Evolutionary conservation across 2,329 filamentous ascomycete genomes (phyloP).

Genomic region (Diaporthe amygdali): DNA sequence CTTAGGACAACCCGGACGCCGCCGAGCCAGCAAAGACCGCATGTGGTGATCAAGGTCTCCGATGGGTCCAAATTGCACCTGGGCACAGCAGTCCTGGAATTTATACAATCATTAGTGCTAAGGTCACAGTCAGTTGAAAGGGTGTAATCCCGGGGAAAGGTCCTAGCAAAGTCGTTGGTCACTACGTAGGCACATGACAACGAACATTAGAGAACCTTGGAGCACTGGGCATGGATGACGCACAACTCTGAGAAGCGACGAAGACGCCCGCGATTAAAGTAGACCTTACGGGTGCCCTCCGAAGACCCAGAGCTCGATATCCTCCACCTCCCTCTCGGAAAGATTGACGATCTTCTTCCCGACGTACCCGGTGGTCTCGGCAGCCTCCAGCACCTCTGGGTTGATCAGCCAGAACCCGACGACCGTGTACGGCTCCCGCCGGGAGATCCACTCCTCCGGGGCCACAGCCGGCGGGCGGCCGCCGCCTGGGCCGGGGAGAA

Average conservation of each 20-base stretch:
- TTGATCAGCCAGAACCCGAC: constrained; percentile 17
- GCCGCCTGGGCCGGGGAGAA: not conserved
- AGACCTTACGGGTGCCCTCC: not conserved
- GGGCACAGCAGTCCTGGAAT: no score
- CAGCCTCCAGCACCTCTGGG: not conserved
- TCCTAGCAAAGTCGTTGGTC: not conserved
- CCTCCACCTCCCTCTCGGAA: not conserved
- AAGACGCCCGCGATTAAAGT: not conserved
- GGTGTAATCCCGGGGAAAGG: no score
- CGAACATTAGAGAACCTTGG: not conserved
- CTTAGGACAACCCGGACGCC: no score
- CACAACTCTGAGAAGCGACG: not conserved
- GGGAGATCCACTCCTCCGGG: not conserved
- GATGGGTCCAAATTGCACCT: no score
- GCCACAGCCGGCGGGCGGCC: not conserved
- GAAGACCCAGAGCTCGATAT: not conserved
- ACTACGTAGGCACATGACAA: not conserved
- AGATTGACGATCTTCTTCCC: not conserved
- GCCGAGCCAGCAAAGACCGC: no score
- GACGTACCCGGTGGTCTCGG: not conserved
- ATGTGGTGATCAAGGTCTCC: no score
- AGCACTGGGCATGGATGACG: not conserved
- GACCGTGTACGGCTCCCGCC: not conserved
- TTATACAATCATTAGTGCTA: no score
- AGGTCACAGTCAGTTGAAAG: no score